Evolutionary conservation across 345 rosid species (phyloP), one percentile per base, ranked within the genome.

Genomic region (Brassica rapa): DNA sequence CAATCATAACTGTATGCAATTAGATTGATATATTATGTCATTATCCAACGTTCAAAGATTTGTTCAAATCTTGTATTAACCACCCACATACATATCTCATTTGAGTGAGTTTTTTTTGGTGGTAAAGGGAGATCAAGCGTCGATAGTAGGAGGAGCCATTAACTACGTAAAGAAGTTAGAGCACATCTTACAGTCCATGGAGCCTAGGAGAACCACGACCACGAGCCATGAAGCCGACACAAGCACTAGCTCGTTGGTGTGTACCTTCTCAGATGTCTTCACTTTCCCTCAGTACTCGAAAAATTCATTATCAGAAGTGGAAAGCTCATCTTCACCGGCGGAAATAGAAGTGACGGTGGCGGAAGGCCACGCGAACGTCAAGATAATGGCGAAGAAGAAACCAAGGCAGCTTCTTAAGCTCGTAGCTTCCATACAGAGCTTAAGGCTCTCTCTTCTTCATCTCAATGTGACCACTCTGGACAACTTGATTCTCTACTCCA

Each of bases 291-390:
- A 89, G 71, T 87, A 85, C 79, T 86, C 91, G 29, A 85, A 83
- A 76, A 82, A 87, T 24, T 51, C 80, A 37, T 29, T 85, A 57
- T 32, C 66, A 6, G 39, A 25, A 59, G 29, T 24, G 12, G 66
- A 51, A 70, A 55, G 14, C 67, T 27, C 66, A 21, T 83, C 83
- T 10, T 62, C 82, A 41, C 27, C 65, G 66, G 76, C 70, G 29
- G 85, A 77, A 65, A 84, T 96, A 65, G 93, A 96, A 83, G 98
- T 91, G 70, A 89, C 87, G 68, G 84, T 93, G 88, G 95, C 88
- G 16, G 99, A 96, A 76, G 84, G 86, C 70, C 95, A 96, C 70
- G 99, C 97, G n/a, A 93, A 83, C 75, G 81, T 96, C 73, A 96
- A 87, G 71, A 93, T 96, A 82, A 84, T 85, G 25, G 71, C 89